Evolutionary conservation across 768 basidiomycete genomes (phyloP), one percentile per base, ranked within the genome.

Genomic region (Chalciporus chontae): DNA sequence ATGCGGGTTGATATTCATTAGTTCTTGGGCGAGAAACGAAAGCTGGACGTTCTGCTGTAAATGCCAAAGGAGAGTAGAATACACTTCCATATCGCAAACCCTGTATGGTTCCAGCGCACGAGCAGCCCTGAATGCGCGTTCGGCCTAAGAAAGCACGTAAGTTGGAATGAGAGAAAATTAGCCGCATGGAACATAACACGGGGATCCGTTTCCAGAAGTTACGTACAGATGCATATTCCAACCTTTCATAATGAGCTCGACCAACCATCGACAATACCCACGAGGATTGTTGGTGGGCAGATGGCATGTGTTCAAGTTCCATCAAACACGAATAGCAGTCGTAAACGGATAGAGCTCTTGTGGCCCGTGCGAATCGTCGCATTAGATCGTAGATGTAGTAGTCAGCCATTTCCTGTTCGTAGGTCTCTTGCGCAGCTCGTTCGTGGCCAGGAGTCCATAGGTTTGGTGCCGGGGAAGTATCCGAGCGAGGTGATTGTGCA

Each of bases 11-110:
- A 94, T 85, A 46, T 84, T 82, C 59, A 96, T 80, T 39, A 98
- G 75, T 56, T 94, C 91, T 68, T 98, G 95, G 1, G 95, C 90
- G 31, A 99, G 77, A 72, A 87, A 92, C 4, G 95, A 94, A 51
- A 99, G 77, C 57, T 87, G 81, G 45, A 93, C 83, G 55, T 81
- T 82, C 57, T 83, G 80, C 63, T 90, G 87, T 43, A 96, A 73
- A 69, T 98, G 95, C 95, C 95, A 99, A 40, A 98, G 74, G 31
- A 95, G 78, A 23, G 96, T 96, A 40, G 94, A 96, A 70, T 92
- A 96, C 37, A 94, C 82, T 70, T 98, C 94, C 90, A 96, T 94
- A 67, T 93, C 90, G 75, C 81, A 81, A 50, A 94, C 67, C 19
- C 90, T 83, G 74, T 91, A 88, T n/a, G 94, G 94, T 55, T 97